Percentiles rank a stretch among this genome's conserved stretches.
Conservation (phyloP, 768 basidiomycete species). For the Tricholoma sp. region DNA sequence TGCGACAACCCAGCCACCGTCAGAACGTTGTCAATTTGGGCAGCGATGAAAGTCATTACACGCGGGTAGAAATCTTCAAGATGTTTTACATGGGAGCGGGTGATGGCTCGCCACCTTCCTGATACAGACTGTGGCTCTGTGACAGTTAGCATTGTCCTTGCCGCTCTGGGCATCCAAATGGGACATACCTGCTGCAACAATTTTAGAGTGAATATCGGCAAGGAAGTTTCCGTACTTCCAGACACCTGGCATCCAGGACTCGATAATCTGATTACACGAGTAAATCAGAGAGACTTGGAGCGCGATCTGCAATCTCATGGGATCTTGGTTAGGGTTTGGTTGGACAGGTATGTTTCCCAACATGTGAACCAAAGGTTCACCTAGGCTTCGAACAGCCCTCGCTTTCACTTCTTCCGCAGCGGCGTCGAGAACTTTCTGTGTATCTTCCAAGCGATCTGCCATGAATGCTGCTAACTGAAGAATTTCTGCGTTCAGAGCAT, state of each 20-base stretch:
- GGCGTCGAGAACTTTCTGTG: not conserved
- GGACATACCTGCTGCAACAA: conserved; percentile 10
- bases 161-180: not conserved
- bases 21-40: not conserved
- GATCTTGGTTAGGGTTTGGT: conserved; percentile 3
- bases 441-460: conserved; percentile 25
- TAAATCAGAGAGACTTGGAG: conserved; percentile 13
- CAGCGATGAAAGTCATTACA: not conserved
- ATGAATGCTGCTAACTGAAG: conserved; percentile 41
- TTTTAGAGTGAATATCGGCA: conserved; percentile 6
- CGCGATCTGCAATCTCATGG: conserved; percentile 14
- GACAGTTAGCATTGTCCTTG: not conserved
- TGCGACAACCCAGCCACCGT: conserved; percentile 2
- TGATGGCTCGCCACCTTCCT: conserved; percentile 4
- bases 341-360: not conserved
- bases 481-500: conserved; percentile 43
- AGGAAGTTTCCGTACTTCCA: conserved; percentile 1
- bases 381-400: not conserved
- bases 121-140: conserved; percentile 1
- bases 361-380: conserved; percentile 7
- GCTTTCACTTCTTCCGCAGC: not conserved
- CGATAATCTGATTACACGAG: conserved; percentile 5
- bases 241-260: conserved; percentile 10
- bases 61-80: not conserved
- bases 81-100: not conserved